Evolutionary conservation across 2,329 filamentous ascomycete species (phyloP), one percentile per base, ranked within the genome.

Genomic region (Didymella segeticola): DNA sequence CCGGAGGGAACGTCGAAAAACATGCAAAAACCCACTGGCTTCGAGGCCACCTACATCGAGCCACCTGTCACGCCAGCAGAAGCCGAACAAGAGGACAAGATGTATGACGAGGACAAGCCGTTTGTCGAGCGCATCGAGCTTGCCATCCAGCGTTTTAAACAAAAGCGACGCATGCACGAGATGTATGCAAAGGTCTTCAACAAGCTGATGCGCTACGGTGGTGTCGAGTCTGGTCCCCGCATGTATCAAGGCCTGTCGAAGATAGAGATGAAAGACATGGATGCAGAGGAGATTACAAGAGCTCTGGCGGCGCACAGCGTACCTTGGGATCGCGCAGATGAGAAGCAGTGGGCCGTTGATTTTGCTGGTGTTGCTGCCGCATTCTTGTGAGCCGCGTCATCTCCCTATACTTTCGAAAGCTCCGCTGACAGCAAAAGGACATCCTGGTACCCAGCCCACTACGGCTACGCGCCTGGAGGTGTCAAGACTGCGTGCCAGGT

Each of bases 181-280:
- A 79, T 85, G 4, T 86, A 86, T 20, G 73, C 79, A 4, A 78
- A 82, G 15, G 77, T 92, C 27, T 95, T 99, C 75, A 82, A 85
- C 66, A 90, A 89, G 60, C 96, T 95, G 68, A 83, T 98, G 52
- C 82, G 85, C 29, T 88, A 93, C 37, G 95, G 95, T 2, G 93
- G 95, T 4, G 83, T 99, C 33, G 87, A 91, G 36, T 78, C 82
- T 7, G 75, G 78, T 0, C 79, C 75, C 2, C 85, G 84, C 47
- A 79, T 82, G 70, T 96, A 93, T 65, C 84, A 85, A 11, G 77
- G 88, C 1, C 76, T 88, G 7, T 81, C 83, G 30, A 77, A 80
- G 43, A 81, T 84, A n/a, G 85, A 88, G 1, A 71, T 91, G 27
- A 80, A 84, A 23, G 79, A 80, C 1, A 80, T 86, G 68, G 86